Base-by-base conservation (phyloP, 2,329 filamentous ascomycete genomes). In the Aspergillus udagawae region DNA sequence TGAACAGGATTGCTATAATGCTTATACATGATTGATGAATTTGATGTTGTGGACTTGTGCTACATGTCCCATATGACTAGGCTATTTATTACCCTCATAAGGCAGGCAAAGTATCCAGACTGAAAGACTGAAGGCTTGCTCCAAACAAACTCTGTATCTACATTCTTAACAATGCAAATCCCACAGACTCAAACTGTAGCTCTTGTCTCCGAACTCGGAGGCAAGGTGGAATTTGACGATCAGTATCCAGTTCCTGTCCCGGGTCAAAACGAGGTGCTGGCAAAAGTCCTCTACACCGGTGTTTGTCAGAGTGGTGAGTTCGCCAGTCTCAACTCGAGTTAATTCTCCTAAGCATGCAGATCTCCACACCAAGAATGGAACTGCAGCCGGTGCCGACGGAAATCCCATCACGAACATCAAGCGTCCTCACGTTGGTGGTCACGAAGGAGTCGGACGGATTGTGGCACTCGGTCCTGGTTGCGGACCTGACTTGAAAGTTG, bases 401-500 rank as follows among this genome's bases (percentile, higher is more conserved):
- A 68, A 67, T 4, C 76, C 75, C 9, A 79, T 79, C 35, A 77
- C 73, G 1, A 68, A 74, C 14, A 75, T 78, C 59, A 79, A 79
- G 55, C 65, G 78, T 0, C 77, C 77, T 0, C 76, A 79, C 53
- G 67, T 79, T n/a, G 76, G 76, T 17, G 76, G 77, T 5, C 77
- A 79, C 60, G 76, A 80, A 69, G 77, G 77, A 1, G 70, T 79
- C 17, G 77, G 76, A 1, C 72, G 72, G 0, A 74, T 79, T 45
- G 64, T 79, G 17, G 65, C 69, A 0, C 63, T 79, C 4, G 77
- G 77, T 0, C 70, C 75, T 1, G 71, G 70, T 28, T 67, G 68
- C 38, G 64, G 63, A 9, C 64, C 69, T 3, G 70, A 71, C 2
- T 60, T 79, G 21, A 70, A 72, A 28, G 32, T 78, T 4, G 76